Evolutionary conservation across 1,139 yeast species (phyloP).

Genomic region (Candida pseudocylindracea): DNA sequence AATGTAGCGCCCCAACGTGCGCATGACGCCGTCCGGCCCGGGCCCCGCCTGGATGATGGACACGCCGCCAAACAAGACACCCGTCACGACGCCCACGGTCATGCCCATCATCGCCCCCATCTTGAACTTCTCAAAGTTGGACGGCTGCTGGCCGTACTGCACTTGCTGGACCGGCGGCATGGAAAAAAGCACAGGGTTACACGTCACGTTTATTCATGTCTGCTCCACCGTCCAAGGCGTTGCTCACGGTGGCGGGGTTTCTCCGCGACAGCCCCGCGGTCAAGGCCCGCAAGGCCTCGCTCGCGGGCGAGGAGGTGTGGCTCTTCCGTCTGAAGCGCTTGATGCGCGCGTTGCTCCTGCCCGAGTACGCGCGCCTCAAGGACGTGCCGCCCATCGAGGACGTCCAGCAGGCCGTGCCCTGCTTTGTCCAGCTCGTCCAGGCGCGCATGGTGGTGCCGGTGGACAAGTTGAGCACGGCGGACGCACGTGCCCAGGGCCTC

Average conservation of each 20-base stretch:
- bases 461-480: slow-evolving; percentile 35
- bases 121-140: slow-evolving; percentile 86
- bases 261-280: slow-evolving; percentile 40
- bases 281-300: slow-evolving; percentile 63
- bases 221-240: slow-evolving; percentile 8
- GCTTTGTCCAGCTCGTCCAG: slow-evolving; percentile 34
- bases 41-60: slow-evolving; percentile 86
- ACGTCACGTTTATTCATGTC: not conserved
- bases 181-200: too few relatives aligned
- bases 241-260: slow-evolving; percentile 46
- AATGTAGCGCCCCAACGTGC: slow-evolving; percentile 91
- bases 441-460: slow-evolving; percentile 59
- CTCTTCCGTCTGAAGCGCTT: slow-evolving; percentile 81
- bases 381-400: slow-evolving; percentile 33
- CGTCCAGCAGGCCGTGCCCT: slow-evolving; percentile 30
- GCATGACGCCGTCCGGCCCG: slow-evolving; percentile 96
- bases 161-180: too few relatives aligned
- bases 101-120: slow-evolving; percentile 98
- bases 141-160: slow-evolving; percentile 35
- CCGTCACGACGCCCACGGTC: slow-evolving; percentile 90
- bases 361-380: slow-evolving; percentile 34
- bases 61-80: slow-evolving; percentile 84
- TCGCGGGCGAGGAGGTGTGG: slow-evolving; percentile 46
- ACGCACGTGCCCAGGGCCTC: slow-evolving; percentile 23
- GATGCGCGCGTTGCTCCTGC: slow-evolving; percentile 52